Conservation (phyloP, 768 basidiomycete species). For the Rhodotorula kratochvilovae region DNA sequence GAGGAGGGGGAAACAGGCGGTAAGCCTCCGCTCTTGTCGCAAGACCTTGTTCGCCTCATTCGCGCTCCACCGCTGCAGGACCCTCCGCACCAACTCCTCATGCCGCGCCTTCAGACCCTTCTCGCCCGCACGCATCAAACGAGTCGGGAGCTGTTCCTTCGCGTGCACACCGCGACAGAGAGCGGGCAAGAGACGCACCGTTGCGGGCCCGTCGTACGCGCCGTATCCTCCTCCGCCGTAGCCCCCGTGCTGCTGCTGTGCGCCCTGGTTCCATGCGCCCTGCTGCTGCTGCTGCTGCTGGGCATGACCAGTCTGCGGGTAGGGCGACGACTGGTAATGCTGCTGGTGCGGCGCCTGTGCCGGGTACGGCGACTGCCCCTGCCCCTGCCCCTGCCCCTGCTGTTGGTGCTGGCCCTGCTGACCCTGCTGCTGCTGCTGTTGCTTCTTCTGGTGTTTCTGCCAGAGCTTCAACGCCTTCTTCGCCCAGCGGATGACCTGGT, state of each 20-base stretch:
- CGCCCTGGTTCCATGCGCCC: too few species aligned
- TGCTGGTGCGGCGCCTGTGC: not conserved
- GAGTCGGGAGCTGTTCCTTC: not conserved
- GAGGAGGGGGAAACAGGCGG: not conserved
- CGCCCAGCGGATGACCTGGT: not conserved
- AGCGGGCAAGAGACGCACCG: conserved; percentile 17
- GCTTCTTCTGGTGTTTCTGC: conserved; percentile 2
- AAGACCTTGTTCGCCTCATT: not conserved
- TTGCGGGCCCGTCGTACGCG: conserved; percentile 32
- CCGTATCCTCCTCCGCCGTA: conserved; percentile 17
- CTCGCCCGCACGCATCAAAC: not conserved
- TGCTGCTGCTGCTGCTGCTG: not conserved
- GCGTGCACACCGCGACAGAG: not conserved
- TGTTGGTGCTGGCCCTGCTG: not conserved
- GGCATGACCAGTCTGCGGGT: conserved; percentile 12
- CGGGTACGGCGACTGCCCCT: conserved; percentile 18
- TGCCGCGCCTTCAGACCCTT: not conserved
- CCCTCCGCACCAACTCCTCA: not conserved
- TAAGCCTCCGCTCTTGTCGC: not conserved
- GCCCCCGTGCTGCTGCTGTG: too few species aligned
- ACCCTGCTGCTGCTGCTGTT: conserved; percentile 9
- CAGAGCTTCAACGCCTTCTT: conserved; percentile 21
- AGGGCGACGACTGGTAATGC: not conserved
- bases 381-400: conserved; percentile 3
- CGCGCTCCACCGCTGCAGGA: not conserved